Conservation (phyloP, 176 grass and related monocot genomes). For the Lolium multiflorum region DNA sequence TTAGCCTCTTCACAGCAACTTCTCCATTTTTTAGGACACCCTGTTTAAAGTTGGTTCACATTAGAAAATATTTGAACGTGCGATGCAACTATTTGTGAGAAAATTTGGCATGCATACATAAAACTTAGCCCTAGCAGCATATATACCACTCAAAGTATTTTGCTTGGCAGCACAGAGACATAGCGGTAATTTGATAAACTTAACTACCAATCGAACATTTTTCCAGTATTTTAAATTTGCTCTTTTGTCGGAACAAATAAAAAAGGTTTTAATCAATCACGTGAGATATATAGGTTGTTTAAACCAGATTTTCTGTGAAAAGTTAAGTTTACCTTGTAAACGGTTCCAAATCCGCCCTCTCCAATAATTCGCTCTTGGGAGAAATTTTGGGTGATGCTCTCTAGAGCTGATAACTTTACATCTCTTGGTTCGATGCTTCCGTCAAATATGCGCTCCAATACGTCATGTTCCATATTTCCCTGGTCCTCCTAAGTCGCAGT, state of each 20-base stretch:
- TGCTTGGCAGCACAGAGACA: background rate
- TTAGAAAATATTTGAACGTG: background rate
- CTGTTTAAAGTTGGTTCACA: background rate
- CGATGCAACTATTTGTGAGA: background rate
- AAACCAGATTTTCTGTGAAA: background rate
- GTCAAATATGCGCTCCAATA: background rate
- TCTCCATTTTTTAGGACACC: background rate
- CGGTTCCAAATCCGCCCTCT: background rate
- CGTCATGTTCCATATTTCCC: background rate
- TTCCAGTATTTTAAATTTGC: background rate
- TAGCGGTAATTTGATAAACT: background rate
- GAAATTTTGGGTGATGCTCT: background rate
- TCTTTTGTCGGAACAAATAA: background rate
- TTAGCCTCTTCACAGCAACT: constrained; percentile 4
- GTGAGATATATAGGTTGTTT: too few species aligned
- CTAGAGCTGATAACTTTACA: background rate
- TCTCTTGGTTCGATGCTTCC: background rate
- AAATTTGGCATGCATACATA: background rate
- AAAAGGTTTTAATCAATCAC: too few species aligned
- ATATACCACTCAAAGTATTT: background rate
- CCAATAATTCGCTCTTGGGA: background rate
- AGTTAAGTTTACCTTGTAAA: background rate
- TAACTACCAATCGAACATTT: background rate
- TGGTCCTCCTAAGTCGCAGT: background rate
- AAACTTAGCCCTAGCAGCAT: background rate